phyloP scores from a whole-genome alignment of 2,329 filamentous ascomycete genomes.

The Penicillium sp. region DNA sequence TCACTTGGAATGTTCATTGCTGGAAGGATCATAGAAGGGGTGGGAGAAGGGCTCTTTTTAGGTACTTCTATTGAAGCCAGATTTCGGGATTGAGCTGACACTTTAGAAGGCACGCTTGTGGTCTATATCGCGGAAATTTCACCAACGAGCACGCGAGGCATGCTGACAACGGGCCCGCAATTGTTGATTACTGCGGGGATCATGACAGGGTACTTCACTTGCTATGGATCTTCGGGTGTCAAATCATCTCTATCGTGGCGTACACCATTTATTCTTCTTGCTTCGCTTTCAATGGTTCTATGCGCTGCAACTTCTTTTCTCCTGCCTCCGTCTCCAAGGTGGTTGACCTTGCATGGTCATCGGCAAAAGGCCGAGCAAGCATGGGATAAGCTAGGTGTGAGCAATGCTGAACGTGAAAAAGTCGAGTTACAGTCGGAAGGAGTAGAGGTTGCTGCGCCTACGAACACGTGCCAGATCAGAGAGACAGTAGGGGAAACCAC shows the following conservation, averaged over 20 bases:
- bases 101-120: conserved; percentile 28
- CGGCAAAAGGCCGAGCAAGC: conserved; percentile 46
- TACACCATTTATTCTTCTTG: conserved; percentile 54
- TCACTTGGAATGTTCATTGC: conserved; percentile 53
- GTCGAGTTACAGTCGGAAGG: conserved; percentile 39
- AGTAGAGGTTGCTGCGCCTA: conserved; percentile 5
- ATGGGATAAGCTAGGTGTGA: conserved; percentile 46
- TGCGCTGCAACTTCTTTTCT: conserved; percentile 38
- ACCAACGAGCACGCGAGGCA: conserved; percentile 50
- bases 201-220: conserved; percentile 58
- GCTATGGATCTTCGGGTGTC: conserved; percentile 54
- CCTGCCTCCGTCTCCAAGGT: conserved; percentile 58
- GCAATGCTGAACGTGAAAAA: conserved; percentile 48
- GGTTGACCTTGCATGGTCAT: conserved; percentile 52
- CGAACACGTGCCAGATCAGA: not conserved
- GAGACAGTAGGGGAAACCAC: not conserved
- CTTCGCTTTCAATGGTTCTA: conserved; percentile 42
- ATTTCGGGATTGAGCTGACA: not conserved
- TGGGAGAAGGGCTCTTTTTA: conserved; percentile 60
- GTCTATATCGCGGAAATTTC: conserved; percentile 64
- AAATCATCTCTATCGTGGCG: conserved; percentile 55
- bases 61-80: conserved; percentile 36
- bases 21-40: conserved; percentile 55
- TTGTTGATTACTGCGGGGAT: conserved; percentile 53
- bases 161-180: conserved; percentile 54